Evolutionary conservation across 2,329 filamentous ascomycete species (phyloP), one percentile per base, ranked within the genome.

Genomic region (Bipolaris cookei): DNA sequence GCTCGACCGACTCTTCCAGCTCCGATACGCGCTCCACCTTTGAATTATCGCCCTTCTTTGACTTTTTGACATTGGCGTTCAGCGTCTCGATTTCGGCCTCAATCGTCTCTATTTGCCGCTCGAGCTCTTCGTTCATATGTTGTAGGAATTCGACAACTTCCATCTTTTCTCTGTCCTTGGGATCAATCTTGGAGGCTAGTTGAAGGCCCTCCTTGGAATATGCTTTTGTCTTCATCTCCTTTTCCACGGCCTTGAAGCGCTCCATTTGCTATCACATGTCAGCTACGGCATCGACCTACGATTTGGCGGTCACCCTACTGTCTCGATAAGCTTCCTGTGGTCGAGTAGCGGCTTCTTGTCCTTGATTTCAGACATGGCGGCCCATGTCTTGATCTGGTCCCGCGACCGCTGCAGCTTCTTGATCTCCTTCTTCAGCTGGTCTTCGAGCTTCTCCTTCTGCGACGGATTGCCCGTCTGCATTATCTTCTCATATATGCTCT

Each of bases 371-470:
- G 97, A 97, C 80, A 91, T 93, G 56, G 92, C 91, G 3, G 94
- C 93, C 95, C 95, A 99, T 84, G 94, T 96, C 83, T 99, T 99
- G 83, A 99, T 98, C 83, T 98, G 95, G 78, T 99, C 95, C 74
- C 95, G 90, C 78, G 95, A 89, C 71, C 95, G 87, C 80, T 99
- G 95, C 55, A 99, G 88, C 85, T 99, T 99, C 88, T 99, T 99
- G 86, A 98, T 98, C 81, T 99, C 95, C 76, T 95, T 92, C 83
- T 99, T 99, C 68, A 99, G 85, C 76, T 95, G 92, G 80, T 99
- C 95, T 79, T 99, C 95, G 49, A 96, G 87, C 82, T 98, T 99
- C 80, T 98, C 95, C 78, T 97, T 97, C 80, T 98, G 95, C 60
- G 95, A 92, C 54, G 90, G 87, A 81, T 97, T 98, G 72, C 88